Conservation (phyloP, 768 basidiomycete species). For the Lactarius tabidus region DNA sequence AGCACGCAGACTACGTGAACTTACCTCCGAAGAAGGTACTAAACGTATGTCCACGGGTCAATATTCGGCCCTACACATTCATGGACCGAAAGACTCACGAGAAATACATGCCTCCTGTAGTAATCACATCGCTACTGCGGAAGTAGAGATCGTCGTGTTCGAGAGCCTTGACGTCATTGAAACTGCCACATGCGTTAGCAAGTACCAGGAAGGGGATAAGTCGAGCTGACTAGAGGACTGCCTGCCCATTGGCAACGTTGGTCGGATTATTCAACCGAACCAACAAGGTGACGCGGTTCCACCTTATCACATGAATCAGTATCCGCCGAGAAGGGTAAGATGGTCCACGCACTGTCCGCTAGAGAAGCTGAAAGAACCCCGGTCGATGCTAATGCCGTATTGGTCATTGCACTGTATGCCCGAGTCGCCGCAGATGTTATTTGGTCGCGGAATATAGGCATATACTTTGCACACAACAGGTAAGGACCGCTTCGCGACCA, state of each 20-base stretch:
- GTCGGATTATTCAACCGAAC: constrained; percentile 74
- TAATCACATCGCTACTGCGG: constrained; percentile 49
- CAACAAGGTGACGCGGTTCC: constrained; percentile 68
- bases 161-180: constrained; percentile 63
- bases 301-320: constrained; percentile 36
- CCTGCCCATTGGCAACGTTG: constrained; percentile 66
- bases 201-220: not conserved
- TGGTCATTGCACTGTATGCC: constrained; percentile 64
- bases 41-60: not conserved
- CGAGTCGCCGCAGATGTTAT: constrained; percentile 52
- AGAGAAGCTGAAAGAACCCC: constrained; percentile 61
- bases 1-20: not conserved
- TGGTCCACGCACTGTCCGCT: constrained; percentile 53
- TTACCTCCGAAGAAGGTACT: constrained; percentile 82
- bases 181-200: constrained; percentile 37
- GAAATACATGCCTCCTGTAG: constrained; percentile 70
- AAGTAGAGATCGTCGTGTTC: constrained; percentile 60
- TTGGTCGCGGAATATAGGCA: constrained; percentile 68
- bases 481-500: constrained; percentile 7
- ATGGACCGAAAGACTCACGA: constrained; percentile 38
- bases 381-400: constrained; percentile 71
- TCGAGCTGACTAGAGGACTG: constrained; percentile 58
- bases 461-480: constrained; percentile 49
- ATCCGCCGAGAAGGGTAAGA: not conserved
- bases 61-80: not conserved